Base-by-base conservation (phyloP, 495 filamentous ascomycete species). In the Mytilinidion resinicola region DNA sequence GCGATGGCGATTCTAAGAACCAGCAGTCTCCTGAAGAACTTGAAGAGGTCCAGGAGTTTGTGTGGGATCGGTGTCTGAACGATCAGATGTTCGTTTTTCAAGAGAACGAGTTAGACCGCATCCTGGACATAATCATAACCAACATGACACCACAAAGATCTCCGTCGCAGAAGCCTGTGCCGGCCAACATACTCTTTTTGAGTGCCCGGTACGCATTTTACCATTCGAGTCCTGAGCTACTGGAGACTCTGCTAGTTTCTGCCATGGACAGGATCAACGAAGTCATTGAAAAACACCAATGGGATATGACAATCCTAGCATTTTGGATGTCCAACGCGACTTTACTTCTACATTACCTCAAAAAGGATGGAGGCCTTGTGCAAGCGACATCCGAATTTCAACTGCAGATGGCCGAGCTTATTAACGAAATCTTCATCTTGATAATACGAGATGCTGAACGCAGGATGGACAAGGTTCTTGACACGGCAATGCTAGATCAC, bases 51-150 rank as follows among this genome's bases (percentile, higher is more conserved):
- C 90, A 95, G 67, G 93, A 97, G 56, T 99, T 99, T 62, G 85
- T 96, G n/a, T 99, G 93, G 93, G 87, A 89, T 65, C 79, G 85
- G 67, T 99, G 93, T 73, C 75, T 96, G 44, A 90, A 96, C 67
- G 93, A 99, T 70, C 93, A 99, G 68, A 99, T 99, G 93, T 99
- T 99, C 66, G 93, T 99, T 21, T 97, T 99, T 70, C 95, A 97
- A 73, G 95, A 99, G 53, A 82, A 81, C 66, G 95, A 97, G 59
- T 74, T 99, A 47, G 85, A 88, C 51, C 82, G 84, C 54, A 96
- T 97, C 57, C 80, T 99, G 51, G 88, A 96, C 65, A 90, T 99
- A 46, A 85, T 96, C 66, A 95, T 99, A 67, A 97, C 93, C 56
- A 90, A 95, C 71, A 99, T 99, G 93, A 91, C 89, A 0, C 93